A percentile compares a stretch with the other conserved stretches of the same genome.
Evolutionary conservation across 202 grass and related monocot species (phyloP).

Genomic region (Hordeum pubiflorum): DNA sequence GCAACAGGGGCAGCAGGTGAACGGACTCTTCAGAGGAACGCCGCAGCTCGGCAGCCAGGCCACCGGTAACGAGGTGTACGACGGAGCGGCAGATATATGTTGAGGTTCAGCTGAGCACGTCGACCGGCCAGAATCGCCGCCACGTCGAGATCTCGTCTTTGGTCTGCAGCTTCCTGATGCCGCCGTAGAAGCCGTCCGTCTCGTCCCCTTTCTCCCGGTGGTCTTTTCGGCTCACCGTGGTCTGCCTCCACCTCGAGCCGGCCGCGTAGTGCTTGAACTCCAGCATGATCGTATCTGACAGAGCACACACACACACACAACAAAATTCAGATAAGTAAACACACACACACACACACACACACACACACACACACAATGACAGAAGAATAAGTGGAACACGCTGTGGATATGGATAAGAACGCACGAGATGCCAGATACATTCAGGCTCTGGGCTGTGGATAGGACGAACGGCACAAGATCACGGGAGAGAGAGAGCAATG

Average conservation of each 20-base stretch:
- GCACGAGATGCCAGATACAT: background rate
- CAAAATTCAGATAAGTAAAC: background rate
- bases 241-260: slow-evolving; percentile 60
- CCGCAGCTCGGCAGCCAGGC: background rate
- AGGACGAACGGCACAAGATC: slow-evolving; percentile 13
- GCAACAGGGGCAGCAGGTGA: background rate
- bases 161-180: slow-evolving; percentile 63
- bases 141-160: slow-evolving; percentile 67
- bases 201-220: slow-evolving; percentile 68
- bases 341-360: no score
- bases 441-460: background rate
- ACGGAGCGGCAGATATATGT: background rate
- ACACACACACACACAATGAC: background rate
- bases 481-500: background rate
- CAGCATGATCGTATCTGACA: slow-evolving; percentile 51
- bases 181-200: slow-evolving; percentile 73
- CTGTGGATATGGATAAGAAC: background rate
- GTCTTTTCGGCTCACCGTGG: slow-evolving; percentile 54
- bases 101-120: slow-evolving; percentile 43
- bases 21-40: background rate
- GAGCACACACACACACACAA: background rate
- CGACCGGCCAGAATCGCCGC: slow-evolving; percentile 59
- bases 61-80: background rate
- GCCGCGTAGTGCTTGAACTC: slow-evolving; percentile 82
- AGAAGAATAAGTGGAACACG: background rate